Percentiles rank a stretch among this genome's conserved stretches.
Conservation (phyloP, 129 eudicot species). For the Silybum marianum region DNA sequence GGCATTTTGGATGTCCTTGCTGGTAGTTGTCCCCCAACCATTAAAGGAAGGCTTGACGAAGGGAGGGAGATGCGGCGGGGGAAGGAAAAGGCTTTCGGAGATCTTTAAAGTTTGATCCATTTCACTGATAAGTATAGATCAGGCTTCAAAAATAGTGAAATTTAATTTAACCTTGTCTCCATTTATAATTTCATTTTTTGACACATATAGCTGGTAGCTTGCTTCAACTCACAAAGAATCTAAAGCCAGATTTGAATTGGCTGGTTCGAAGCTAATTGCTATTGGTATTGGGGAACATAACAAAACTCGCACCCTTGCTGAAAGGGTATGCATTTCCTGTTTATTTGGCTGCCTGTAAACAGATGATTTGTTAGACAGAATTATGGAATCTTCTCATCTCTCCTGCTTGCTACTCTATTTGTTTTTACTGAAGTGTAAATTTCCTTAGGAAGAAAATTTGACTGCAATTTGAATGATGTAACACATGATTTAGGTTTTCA, state of each 20-base stretch:
- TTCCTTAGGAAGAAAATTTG: background rate
- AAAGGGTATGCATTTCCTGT: conserved; percentile 51
- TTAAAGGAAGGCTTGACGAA: no score
- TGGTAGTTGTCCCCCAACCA: conserved; percentile 67
- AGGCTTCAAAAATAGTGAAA: conserved; percentile 32
- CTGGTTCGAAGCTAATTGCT: conserved; percentile 91
- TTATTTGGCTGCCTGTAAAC: background rate
- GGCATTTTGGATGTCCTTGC: conserved; percentile 99
- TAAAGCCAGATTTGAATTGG: conserved; percentile 62
- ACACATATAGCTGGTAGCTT: conserved; percentile 80
- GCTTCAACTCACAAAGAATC: conserved; percentile 76
- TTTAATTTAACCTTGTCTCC: no score
- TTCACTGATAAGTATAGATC: background rate
- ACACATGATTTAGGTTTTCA: background rate
- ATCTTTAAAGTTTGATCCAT: conserved; percentile 12
- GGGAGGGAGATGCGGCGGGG: no score
- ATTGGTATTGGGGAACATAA: conserved; percentile 85
- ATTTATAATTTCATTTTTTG: conserved; percentile 5
- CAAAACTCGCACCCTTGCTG: conserved; percentile 78
- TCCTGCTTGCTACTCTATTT: background rate
- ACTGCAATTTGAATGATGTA: background rate
- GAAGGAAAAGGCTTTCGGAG: no score
- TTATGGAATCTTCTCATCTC: background rate
- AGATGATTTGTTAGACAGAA: background rate
- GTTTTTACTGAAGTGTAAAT: background rate